Percentiles rank a stretch among this genome's conserved stretches.
These are phyloP conservation scores for Aspergillus udagawae DNA, from an alignment of 2,329 filamentous ascomycete species.

Conservation along the genomic window DNA sequence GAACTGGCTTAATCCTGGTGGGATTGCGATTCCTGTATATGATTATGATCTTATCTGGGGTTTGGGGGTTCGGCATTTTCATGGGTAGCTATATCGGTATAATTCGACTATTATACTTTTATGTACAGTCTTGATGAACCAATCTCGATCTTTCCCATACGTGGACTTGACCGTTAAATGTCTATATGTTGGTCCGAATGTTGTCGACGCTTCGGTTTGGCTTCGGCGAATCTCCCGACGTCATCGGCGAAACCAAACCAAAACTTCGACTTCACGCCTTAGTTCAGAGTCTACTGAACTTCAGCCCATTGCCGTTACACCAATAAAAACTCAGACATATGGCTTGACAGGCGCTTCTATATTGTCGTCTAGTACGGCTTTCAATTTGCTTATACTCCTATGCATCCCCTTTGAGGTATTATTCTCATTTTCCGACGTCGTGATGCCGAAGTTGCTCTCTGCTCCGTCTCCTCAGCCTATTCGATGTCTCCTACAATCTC, in stretches of 20 bases:
- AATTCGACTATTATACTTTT: neutral
- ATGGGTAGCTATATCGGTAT: neutral
- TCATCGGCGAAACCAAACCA: constrained; percentile 2
- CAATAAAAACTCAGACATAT: neutral
- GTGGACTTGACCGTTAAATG: no score
- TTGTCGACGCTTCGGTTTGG: neutral
- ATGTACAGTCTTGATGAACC: neutral
- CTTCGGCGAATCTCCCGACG: constrained; percentile 1
- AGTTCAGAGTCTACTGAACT: neutral
- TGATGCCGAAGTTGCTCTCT: constrained; percentile 26
- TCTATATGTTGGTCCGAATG: neutral
- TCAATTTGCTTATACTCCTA: constrained; percentile 1
- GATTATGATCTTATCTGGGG: neutral
- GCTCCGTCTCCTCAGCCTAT: constrained; percentile 4
- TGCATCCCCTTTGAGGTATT: neutral
- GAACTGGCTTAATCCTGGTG: constrained; percentile 30
- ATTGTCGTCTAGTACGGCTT: constrained; percentile 5
- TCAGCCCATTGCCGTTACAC: neutral
- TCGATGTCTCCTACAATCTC: constrained; percentile 6
- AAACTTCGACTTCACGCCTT: neutral
- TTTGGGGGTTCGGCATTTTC: neutral
- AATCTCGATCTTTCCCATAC: neutral
- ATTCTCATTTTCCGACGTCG: neutral
- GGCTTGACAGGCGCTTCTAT: constrained; percentile 1
- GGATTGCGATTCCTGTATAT: neutral